A percentile compares a stretch with the other conserved stretches of the same genome.
phyloP scores from a whole-genome alignment of 805 yeast species.

The Lipomyces chichibuensis region DNA sequence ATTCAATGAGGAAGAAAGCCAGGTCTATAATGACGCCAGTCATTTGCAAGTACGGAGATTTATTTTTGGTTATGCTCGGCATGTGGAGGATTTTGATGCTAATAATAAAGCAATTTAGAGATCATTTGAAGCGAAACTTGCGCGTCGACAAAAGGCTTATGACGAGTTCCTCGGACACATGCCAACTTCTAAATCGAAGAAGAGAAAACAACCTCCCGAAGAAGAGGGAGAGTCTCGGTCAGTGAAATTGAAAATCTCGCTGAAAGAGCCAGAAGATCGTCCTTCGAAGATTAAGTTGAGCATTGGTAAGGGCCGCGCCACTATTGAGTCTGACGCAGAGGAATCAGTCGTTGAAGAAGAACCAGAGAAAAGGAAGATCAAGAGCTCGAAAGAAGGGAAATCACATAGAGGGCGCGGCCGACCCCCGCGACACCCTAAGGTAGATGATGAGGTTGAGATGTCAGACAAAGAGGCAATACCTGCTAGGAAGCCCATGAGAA shows the following conservation, averaged over 20 bases:
- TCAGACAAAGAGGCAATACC: not conserved
- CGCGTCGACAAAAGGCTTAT: conserved; percentile 11
- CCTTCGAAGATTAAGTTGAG: conserved; percentile 33
- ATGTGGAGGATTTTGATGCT: conserved; percentile 42
- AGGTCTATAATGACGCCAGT: conserved; percentile 71
- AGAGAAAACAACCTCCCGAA: conserved; percentile 34
- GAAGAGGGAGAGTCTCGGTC: conserved; percentile 27
- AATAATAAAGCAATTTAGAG: conserved; percentile 21
- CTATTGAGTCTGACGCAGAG: conserved; percentile 31
- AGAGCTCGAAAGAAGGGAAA: conserved; percentile 23
- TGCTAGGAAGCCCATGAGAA: not conserved
- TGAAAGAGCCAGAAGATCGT: conserved; percentile 18
- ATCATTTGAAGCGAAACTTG: conserved; percentile 16
- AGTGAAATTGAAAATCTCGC: conserved; percentile 31
- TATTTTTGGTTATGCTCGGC: not conserved
- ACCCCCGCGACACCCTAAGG: conserved; percentile 14
- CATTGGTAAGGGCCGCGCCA: conserved; percentile 20
- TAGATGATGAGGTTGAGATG: not conserved
- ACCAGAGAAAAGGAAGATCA: conserved; percentile 24
- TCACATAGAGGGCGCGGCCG: conserved; percentile 37
- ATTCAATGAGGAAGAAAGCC: conserved; percentile 74
- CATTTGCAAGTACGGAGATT: conserved; percentile 55
- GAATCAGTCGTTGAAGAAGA: conserved; percentile 30
- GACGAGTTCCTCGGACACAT: conserved; percentile 9
- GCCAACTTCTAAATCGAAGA: conserved; percentile 17